Percentiles rank a stretch among this genome's conserved stretches.
Conservation (phyloP, 176 grass and related monocot species). For the Olyra latifolia region DNA sequence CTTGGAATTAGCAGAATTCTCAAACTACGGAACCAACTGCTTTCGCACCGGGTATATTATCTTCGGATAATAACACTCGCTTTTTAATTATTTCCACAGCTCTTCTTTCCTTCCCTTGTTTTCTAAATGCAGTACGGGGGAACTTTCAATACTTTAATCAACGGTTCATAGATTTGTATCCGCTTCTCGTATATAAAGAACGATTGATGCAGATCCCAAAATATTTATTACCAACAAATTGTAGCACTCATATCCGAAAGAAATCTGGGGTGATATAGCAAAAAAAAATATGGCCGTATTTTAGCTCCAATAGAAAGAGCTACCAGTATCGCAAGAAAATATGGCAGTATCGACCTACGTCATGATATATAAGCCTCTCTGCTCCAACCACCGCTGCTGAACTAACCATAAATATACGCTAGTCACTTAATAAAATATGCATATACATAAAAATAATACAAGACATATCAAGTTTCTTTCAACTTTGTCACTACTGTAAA, state of each 20-base stretch:
- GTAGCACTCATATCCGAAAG: not conserved
- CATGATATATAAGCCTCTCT: not conserved
- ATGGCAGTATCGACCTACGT: not conserved
- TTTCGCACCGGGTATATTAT: not conserved
- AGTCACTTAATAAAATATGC: too few relatives aligned
- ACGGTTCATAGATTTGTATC: not conserved
- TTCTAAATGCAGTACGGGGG: not conserved
- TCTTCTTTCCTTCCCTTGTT: not conserved
- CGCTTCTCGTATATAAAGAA: not conserved
- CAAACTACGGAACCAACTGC: too few relatives aligned
- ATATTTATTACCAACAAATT: not conserved
- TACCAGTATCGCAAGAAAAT: not conserved
- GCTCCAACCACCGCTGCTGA: not conserved
- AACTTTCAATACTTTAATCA: not conserved
- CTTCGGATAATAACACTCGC: not conserved
- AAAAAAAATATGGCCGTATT: not conserved
- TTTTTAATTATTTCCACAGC: not conserved
- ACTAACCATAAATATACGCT: too few relatives aligned
- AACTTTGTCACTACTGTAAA: too few relatives aligned
- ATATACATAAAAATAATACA: too few relatives aligned
- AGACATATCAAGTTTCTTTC: too few relatives aligned
- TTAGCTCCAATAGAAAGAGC: not conserved
- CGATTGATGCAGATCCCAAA: constrained; percentile 14
- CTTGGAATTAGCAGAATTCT: too few relatives aligned
- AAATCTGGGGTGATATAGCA: constrained; percentile 9